Base-by-base conservation (phyloP, 176 grass and related monocot species). In the Avena insularis region DNA sequence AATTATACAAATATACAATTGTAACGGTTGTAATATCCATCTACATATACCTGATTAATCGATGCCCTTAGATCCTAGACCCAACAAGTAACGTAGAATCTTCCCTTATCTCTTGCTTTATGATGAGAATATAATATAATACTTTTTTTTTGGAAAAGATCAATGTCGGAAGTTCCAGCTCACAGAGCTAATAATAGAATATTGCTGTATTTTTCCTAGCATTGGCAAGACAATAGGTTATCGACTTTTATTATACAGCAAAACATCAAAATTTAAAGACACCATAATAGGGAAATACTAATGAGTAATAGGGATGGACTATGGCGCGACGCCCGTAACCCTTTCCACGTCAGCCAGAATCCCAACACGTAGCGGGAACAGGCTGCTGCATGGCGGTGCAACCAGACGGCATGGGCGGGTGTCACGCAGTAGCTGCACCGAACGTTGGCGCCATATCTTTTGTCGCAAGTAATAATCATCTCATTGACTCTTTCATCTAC, bases 151-250 rank as follows among this genome's bases (percentile, higher is more conserved):
- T 6, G 40, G 40, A 43, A 56, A 5, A 15, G 66, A 54, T 33
- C 33, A 77, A 77, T 77, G 73, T 19, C 2, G 1, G 73, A 16
- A 10, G 54, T 17, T 77, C 49, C 8, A 75, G n/a, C 21, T 6
- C 23, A 23, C 47, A 76, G 23, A 53, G 13, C 73, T 53, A 51
- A 17, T 17, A 13, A 53, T 54, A 76, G 47, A 25, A 76, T 53
- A 31, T 15, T 76, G 12, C 46, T 31, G 17, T 55, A 77, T 77
- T 54, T 77, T 15, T 55, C 25, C 1, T 77, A 31, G 74, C 25
- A 76, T 31, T 77, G 7, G 74, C 17, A 33, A 77, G 54, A 51
- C 49, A 77, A 77, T 14, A 29, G 23, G 74, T 77, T 50, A 77
- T 55, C 27, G 0, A 20, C 27, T 35, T 50, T 56, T 31, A 77